These are phyloP conservation scores for Talaromyces funiculosus DNA, from an alignment of 2,329 filamentous ascomycete species.

Conservation along the genomic window DNA sequence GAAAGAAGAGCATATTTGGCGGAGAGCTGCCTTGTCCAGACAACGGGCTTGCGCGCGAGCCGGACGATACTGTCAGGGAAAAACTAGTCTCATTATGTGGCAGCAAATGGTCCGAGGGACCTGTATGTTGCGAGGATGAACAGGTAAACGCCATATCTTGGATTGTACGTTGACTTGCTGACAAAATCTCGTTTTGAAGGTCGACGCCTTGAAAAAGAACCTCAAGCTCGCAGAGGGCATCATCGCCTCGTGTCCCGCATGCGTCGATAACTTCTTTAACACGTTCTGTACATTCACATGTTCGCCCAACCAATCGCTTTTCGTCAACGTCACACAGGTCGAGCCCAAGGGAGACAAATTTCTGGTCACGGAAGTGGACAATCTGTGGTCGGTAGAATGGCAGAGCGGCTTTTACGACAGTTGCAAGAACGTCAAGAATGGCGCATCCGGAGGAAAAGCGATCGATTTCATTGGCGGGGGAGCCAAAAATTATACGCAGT, in stretches of 20 bases:
- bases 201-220: conserved; percentile 75
- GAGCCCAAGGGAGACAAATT: conserved; percentile 52
- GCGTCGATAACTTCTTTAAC: conserved; percentile 98
- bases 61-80: conserved; percentile 64
- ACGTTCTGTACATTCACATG: conserved; percentile 97
- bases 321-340: conserved; percentile 83
- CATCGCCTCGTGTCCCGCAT: conserved; percentile 89
- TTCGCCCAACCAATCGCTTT: conserved; percentile 91
- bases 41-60: conserved; percentile 73
- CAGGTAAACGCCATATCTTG: conserved; percentile 50
- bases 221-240: conserved; percentile 81
- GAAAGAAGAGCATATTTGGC: conserved; percentile 83
- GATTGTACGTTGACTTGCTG: conserved; percentile 9
- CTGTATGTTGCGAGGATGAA: conserved; percentile 76
- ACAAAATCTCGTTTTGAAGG: conserved; percentile 42
- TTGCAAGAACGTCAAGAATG: conserved; percentile 98
- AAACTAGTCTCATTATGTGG: conserved; percentile 84
- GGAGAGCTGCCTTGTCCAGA: conserved; percentile 87
- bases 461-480: conserved; percentile 96
- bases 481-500: conserved; percentile 79
- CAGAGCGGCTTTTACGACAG: conserved; percentile 88
- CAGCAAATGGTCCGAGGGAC: conserved; percentile 72
- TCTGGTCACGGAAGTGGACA: conserved; percentile 84
- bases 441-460: conserved; percentile 83
- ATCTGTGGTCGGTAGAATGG: conserved; percentile 78